Evolutionary conservation across 208 protist species (phyloP).

Genomic region (Trichomonas gallinae): DNA sequence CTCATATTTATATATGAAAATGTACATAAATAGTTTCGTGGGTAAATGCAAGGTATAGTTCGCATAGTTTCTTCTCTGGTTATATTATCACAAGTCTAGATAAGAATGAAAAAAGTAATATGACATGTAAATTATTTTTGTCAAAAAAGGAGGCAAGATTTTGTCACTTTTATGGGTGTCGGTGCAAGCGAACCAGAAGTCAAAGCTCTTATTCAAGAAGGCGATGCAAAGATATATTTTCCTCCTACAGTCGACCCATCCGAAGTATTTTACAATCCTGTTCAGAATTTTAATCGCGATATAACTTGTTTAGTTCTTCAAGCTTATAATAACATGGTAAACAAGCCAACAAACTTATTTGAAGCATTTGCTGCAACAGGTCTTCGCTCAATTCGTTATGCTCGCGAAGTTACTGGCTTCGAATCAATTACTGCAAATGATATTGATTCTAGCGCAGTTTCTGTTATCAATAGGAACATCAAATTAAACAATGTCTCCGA

Average conservation of each 20-base stretch:
- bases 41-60: too few species aligned
- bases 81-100: too few species aligned
- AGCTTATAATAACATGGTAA: conserved; percentile 52
- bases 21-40: too few species aligned
- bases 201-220: not conserved
- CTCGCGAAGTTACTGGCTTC: conserved; percentile 51
- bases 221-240: not conserved
- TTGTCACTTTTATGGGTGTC: not conserved
- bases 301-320: conserved; percentile 74
- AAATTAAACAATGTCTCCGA: conserved; percentile 66
- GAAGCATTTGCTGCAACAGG: conserved; percentile 36
- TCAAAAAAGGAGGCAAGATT: too few species aligned
- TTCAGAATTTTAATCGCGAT: conserved; percentile 77
- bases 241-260: not conserved
- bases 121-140: too few species aligned
- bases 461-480: conserved; percentile 82
- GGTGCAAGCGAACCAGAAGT: not conserved
- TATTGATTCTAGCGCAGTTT: conserved; percentile 72
- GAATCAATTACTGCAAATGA: conserved; percentile 86
- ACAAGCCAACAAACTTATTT: conserved; percentile 17
- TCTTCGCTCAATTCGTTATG: conserved; percentile 86
- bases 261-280: conserved; percentile 45
- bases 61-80: too few species aligned
- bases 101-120: too few species aligned
- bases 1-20: too few species aligned